Conservation (phyloP, 2,329 filamentous ascomycete species). For the Ramularia collo-cygni region DNA sequence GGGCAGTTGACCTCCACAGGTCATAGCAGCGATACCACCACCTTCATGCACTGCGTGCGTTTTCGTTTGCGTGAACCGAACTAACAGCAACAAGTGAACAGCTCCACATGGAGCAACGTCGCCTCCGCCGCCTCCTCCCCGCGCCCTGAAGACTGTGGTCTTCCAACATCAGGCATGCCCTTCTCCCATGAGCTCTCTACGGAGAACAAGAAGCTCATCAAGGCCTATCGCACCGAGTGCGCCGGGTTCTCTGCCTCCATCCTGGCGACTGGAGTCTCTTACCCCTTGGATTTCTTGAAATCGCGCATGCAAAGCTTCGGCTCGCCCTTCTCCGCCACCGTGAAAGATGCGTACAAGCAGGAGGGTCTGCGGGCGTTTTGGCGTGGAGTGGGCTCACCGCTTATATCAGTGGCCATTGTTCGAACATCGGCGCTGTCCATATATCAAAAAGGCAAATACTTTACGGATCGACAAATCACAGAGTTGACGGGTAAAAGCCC, state of each 20-base stretch:
- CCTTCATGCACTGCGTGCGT: too few species aligned
- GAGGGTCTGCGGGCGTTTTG: conserved; percentile 47
- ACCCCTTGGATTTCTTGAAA: conserved; percentile 83
- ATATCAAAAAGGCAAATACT: conserved; percentile 70
- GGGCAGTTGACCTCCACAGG: too few species aligned
- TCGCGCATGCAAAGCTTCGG: conserved; percentile 78
- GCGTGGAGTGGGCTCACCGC: conserved; percentile 63
- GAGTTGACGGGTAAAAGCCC: conserved; percentile 61
- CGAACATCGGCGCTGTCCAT: conserved; percentile 73
- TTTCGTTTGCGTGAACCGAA: too few species aligned
- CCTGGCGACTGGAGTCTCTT: conserved; percentile 71
- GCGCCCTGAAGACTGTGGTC: too few species aligned
- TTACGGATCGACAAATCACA: conserved; percentile 64
- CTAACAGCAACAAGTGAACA: too few species aligned
- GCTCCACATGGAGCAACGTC: too few species aligned
- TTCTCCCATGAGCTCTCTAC: conserved; percentile 14
- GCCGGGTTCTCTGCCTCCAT: conserved; percentile 71
- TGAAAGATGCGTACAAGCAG: conserved; percentile 64
- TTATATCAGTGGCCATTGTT: conserved; percentile 70
- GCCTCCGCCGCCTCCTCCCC: too few species aligned
- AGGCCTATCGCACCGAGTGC: conserved; percentile 73
- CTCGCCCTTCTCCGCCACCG: conserved; percentile 50
- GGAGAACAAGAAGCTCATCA: conserved; percentile 50
- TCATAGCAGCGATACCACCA: too few species aligned
- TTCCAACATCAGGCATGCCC: too few species aligned